Evolutionary conservation across 495 filamentous ascomycete genomes (phyloP).

Genomic region (Aspergillus carlsbadensis): DNA sequence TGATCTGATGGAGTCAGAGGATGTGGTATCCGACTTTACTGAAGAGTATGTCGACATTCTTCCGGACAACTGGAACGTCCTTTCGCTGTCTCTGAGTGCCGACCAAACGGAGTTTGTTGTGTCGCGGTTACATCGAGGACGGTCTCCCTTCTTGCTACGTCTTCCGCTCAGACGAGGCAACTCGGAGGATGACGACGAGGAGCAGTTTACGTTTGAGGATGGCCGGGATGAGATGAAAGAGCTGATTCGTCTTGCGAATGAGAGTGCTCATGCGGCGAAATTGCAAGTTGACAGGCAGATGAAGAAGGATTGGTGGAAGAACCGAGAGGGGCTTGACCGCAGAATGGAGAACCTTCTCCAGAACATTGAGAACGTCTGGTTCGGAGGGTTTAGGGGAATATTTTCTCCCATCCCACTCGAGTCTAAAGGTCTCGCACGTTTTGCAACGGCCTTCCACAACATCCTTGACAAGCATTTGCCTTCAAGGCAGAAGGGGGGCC

Average conservation of each 20-base stretch:
- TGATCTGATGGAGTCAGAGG: conserved; percentile 20
- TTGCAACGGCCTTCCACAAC: conserved; percentile 72
- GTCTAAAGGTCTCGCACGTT: conserved; percentile 62
- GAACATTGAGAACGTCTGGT: conserved; percentile 89
- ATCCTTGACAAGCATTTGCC: conserved; percentile 86
- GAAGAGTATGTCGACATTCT: conserved; percentile 60
- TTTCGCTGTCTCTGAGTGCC: conserved; percentile 82
- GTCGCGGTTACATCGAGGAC: conserved; percentile 68
- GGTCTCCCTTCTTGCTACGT: conserved; percentile 78
- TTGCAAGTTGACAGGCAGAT: conserved; percentile 56
- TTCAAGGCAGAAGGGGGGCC: conserved; percentile 70
- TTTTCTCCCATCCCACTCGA: conserved; percentile 71
- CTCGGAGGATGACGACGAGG: conserved; percentile 78
- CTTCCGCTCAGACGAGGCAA: conserved; percentile 80
- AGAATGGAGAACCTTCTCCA: conserved; percentile 74
- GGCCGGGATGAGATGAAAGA: conserved; percentile 76
- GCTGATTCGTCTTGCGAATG: conserved; percentile 75
- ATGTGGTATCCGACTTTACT: conserved; percentile 34
- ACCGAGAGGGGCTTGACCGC: conserved; percentile 73
- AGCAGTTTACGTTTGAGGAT: conserved; percentile 77
- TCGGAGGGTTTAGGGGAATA: conserved; percentile 89
- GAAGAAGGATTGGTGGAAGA: conserved; percentile 85
- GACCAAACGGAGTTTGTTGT: conserved; percentile 77
- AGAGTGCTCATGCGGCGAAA: conserved; percentile 72
- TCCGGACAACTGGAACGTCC: conserved; percentile 75